Evolutionary conservation across 306 rosid species (phyloP), one percentile per base, ranked within the genome.

Genomic region (Boehmeria nivea): DNA sequence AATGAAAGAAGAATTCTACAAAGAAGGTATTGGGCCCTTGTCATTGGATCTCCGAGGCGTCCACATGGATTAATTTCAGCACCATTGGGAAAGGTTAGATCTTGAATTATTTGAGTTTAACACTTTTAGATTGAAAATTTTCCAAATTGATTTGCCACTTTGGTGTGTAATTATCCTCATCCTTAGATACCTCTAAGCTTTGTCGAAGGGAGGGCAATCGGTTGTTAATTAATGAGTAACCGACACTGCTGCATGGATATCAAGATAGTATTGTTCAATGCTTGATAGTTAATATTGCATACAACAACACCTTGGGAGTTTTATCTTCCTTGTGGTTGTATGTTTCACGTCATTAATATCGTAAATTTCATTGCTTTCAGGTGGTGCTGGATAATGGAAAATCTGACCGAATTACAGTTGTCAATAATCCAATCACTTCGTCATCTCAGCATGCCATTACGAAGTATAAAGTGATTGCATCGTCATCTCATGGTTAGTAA

Each of bases 11-110:
- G 65, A 72, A 42, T 77, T 70, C 81, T 87, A 65, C 82, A 74
- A 75, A 78, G 84, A 78, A 76, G 65, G 73, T 91, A 87, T 62
- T 61, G 73, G 86, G 95, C 98, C n/a, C 79, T 91, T 44, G 98
- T 91, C 75, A 70, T 91, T 56, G 98, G 98, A 58, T 78, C 82
- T 73, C 98, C 96, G 21, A 80, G 82, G 59, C 82, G 78, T 37
- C 74, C 62, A 31, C 65, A 60, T 72, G 98, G 98, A 6, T 43
- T 84, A 39, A 58, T 91, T 64, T 72, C 83, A 7, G 93, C 90
- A 46, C 79, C 98, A 56, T 59, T 84, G 57, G 85, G 82, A 81
- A 91, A 87, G 98, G 96, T 87, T 63, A 66, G 85, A 50, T 46
- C 45, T 40, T 40, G 45, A 40, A 14, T 40, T 40, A 40, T 31